Percentiles rank a stretch among this genome's conserved stretches.
These are phyloP conservation scores for Naganishia randhawae DNA, from an alignment of 768 basidiomycete genomes.

Conservation along the genomic window DNA sequence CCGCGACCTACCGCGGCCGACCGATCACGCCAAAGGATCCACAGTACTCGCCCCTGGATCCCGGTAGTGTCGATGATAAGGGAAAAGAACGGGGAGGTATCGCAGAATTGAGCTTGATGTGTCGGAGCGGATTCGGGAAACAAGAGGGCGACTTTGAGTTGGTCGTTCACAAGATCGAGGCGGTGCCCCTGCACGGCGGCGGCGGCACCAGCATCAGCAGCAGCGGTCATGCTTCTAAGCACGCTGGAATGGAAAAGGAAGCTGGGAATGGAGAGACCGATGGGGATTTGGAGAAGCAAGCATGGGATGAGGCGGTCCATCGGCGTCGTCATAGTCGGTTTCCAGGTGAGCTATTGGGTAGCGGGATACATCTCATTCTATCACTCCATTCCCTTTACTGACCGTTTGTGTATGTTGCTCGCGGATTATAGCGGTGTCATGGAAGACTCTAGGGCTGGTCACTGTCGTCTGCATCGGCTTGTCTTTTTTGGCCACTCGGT, in stretches of 20 bases:
- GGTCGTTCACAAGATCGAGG: conserved; percentile 37
- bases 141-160: conserved; percentile 50
- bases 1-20: conserved; percentile 47
- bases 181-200: conserved; percentile 14
- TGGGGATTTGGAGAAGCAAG: conserved; percentile 23
- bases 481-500: neutral
- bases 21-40: conserved; percentile 37
- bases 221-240: no score
- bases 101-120: conserved; percentile 50
- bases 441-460: conserved; percentile 14
- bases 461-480: conserved; percentile 6
- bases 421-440: neutral
- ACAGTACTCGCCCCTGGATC: conserved; percentile 40
- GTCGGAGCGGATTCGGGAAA: conserved; percentile 49
- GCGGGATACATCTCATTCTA: neutral
- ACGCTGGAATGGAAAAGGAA: conserved; percentile 12
- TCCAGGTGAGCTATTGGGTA: neutral
- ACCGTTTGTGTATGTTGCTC: neutral
- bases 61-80: conserved; percentile 21
- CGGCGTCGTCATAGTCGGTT: neutral
- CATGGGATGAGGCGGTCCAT: conserved; percentile 1
- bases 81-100: conserved; percentile 28
- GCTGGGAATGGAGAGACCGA: conserved; percentile 17
- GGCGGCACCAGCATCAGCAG: neutral
- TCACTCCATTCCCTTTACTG: neutral